Conservation (phyloP, 1,284 basidiomycete species). For the Pyrrhoderma noxium region DNA sequence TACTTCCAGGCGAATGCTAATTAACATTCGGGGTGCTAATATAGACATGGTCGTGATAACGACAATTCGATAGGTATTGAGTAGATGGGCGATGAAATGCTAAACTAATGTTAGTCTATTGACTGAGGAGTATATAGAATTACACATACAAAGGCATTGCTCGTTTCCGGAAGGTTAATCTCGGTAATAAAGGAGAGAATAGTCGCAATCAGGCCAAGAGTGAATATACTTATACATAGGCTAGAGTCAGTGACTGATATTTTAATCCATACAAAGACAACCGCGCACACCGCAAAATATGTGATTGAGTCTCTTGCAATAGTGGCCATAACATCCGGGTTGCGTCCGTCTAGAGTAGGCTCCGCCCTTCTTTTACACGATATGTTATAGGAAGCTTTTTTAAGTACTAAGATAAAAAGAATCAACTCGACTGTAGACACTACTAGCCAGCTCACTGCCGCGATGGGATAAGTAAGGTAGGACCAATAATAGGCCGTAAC, state of each 20-base stretch:
- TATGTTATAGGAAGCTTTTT: background rate
- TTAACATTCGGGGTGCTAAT: conserved; percentile 7
- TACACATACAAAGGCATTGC: no score
- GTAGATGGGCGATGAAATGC: background rate
- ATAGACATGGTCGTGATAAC: conserved; percentile 6
- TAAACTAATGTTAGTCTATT: no score
- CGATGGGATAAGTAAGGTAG: background rate
- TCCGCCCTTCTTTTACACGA: background rate
- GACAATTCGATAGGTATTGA: conserved; percentile 2
- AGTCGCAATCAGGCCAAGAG: background rate
- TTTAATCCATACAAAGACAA: background rate
- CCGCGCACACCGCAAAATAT: conserved; percentile 8
- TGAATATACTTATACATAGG: background rate
- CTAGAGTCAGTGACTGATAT: background rate
- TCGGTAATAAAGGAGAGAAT: background rate
- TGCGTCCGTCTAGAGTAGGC: no score
- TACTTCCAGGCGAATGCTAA: conserved; percentile 4
- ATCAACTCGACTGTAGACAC: conserved; percentile 2
- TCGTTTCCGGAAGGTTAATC: background rate
- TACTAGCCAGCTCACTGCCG: background rate
- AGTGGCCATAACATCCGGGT: background rate
- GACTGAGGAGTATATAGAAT: no score
- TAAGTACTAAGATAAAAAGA: conserved; percentile 3
- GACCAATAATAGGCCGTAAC: background rate
- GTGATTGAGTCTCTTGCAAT: conserved; percentile 9